Evolutionary conservation across 164 flowering plant genomes (phyloP), one percentile per base, ranked within the genome.

Genomic region (Annona cherimola): DNA sequence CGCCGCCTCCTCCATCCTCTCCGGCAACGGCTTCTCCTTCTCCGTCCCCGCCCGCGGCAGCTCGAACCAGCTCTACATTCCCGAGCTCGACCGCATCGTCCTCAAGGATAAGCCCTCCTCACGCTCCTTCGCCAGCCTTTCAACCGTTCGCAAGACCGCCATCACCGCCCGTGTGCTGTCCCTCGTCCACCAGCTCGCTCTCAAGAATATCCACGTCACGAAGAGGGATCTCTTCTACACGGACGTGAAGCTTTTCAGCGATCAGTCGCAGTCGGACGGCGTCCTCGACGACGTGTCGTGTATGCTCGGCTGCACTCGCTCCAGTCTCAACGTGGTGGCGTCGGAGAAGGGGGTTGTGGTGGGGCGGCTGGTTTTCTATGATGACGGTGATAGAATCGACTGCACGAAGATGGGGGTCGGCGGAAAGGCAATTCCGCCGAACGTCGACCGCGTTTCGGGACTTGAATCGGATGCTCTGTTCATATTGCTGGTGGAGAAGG

Each of bases 401-500:
- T 96, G 98, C 62, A 96, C 99, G 0, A 96, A 90, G 50, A 96
- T 96, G 99, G 99, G 98, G 0, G 87, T 96, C 79, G 99, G 99
- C 0, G 99, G 99, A 26, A 96, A 93, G 76, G 98, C 99, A 1
- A 96, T 96, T 35, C 99, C 97, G 0, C 99, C 99, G 0, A 96
- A 96, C 67, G 93, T 96, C 43, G 97, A 96, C 69, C 65, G 99
- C 8, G 99, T 96, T 43, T 92, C 93, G 20, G 97, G 90, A 74
- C 89, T 95, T 92, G 77, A 79, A 78, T 90, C 95, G 67, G 99
- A 96, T 78, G 99, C 99, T 0, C 68, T 90, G 81, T 96, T 96
- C 67, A 88, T 96, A 4, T 81, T 95, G 4, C 78, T 95, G 61
- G 98, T 95, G 3, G 99, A 95, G 84, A 95, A 95, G 80, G 99